Evolutionary conservation across 805 yeast genomes (phyloP).

Genomic region (Lipomyces yamadae): DNA sequence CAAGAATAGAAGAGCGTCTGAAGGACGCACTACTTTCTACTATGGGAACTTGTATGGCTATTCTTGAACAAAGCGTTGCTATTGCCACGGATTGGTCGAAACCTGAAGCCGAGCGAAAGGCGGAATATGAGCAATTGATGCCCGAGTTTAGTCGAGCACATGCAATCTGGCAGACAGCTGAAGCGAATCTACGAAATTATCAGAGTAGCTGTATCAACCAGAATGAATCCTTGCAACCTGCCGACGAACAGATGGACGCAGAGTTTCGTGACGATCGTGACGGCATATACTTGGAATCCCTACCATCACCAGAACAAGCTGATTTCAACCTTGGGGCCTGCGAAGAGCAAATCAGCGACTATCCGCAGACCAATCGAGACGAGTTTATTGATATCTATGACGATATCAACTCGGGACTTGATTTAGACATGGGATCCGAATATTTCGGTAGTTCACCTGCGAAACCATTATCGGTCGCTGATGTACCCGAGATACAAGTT

Average conservation of each 20-base stretch:
- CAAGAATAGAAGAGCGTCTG: conserved; percentile 18
- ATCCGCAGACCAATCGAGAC: neutral
- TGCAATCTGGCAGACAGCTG: conserved; percentile 12
- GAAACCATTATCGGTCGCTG: conserved; percentile 5
- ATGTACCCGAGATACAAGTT: conserved; percentile 14
- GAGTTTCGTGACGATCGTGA: neutral
- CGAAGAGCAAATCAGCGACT: neutral
- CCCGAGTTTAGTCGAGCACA: conserved; percentile 22
- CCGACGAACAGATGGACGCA: neutral
- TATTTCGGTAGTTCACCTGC: conserved; percentile 22
- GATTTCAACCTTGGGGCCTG: neutral
- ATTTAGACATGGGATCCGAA: conserved; percentile 18
- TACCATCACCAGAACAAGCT: neutral
- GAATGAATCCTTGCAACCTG: neutral
- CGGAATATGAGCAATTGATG: conserved; percentile 11
- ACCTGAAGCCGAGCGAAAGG: conserved; percentile 15
- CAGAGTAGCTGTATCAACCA: neutral
- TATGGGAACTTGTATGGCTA: conserved; percentile 16
- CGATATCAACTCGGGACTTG: conserved; percentile 9
- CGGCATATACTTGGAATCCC: neutral
- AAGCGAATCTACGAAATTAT: conserved; percentile 3
- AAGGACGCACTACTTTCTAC: conserved; percentile 14
- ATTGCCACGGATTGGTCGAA: conserved; percentile 25
- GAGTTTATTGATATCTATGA: conserved; percentile 11
- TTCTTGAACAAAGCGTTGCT: conserved; percentile 22